Base-by-base conservation (phyloP, 108 stramenopile genomes). In the Cyclotella choctawhatcheeana region DNA sequence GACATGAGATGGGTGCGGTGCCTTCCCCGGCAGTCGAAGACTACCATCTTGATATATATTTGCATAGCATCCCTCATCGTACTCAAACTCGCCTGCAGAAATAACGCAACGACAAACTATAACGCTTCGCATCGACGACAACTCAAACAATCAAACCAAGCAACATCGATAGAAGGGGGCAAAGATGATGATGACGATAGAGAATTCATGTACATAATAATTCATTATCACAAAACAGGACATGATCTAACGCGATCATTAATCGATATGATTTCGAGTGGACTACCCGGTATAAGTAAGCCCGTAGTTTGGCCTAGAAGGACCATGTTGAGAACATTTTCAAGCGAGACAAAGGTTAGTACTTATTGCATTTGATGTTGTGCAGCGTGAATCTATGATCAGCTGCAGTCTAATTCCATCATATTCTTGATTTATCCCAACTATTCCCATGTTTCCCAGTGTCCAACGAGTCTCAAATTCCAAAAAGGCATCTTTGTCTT, bases 201-300 rank as follows among this genome's bases (percentile, higher is more conserved):
- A 14, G 62, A 64, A 16, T 77, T 66, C 55, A 43, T 48, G 37
- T 69, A 66, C 48, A 62, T 78, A n/a, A 78, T 78, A 26, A 70
- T 78, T 61, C 62, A 70, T 53, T 78, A 78, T 32, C 77, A 78
- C 64, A 78, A 78, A 54, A 66, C 77, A 20, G 77, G 77, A 14
- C 77, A 78, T 58, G 62, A 78, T 32, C 47, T 78, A 5, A 56
- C 77, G 29, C 44, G 54, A 24, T 58, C 68, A 18, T 53, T 78
- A n/a, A 53, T 58, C 16, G 62, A 69, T 32, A 30, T 77, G 13
- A 59, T 77, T 27, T 34, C 66, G 30, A 33, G 21, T n/a, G 51
- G 54, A n/a, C 22, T 64, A 35, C 33, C 34, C 18, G 22, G 20
- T n/a, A 40, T 26, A 27, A 18, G 45, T 30, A 59, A 26, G 25